phyloP scores from a whole-genome alignment of 192 early-diverging fungal genomes.

The Coemansia asiatica region DNA sequence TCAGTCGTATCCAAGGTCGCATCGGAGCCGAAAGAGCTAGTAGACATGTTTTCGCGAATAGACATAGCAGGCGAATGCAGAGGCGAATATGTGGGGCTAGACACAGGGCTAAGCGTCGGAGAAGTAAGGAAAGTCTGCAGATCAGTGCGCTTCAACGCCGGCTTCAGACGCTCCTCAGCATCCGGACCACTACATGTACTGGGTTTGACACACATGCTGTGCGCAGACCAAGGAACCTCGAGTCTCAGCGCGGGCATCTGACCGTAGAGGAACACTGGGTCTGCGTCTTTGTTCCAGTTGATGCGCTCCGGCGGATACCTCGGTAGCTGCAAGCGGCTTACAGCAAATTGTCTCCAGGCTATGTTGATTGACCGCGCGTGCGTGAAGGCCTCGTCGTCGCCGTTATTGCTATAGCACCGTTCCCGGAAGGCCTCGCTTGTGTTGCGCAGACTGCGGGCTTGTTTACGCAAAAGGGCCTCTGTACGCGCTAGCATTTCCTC shows the following conservation, averaged over 20 bases:
- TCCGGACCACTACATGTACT: not conserved
- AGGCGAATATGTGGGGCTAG: conserved; percentile 38
- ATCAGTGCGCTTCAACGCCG: conserved; percentile 48
- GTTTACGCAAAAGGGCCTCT: conserved; percentile 35
- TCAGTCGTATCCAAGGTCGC: conserved; percentile 33
- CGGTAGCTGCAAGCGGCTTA: conserved; percentile 40
- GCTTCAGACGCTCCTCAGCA: conserved; percentile 17
- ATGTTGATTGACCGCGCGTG: conserved; percentile 48
- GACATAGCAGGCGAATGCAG: conserved; percentile 46
- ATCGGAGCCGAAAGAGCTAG: conserved; percentile 48
- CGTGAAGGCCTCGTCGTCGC: conserved; percentile 40
- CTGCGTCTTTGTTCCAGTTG: conserved; percentile 58
- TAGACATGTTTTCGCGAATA: conserved; percentile 50
- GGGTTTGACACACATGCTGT: conserved; percentile 6
- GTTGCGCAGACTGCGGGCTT: conserved; percentile 22
- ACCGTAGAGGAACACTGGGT: conserved; percentile 53
- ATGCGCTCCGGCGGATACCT: conserved; percentile 51
- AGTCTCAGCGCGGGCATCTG: conserved; percentile 46
- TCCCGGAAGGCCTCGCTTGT: conserved; percentile 6
- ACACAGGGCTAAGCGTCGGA: conserved; percentile 41
- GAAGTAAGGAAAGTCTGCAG: conserved; percentile 52
- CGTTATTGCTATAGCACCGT: conserved; percentile 15
- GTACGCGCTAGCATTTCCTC: conserved; percentile 45
- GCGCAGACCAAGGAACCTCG: conserved; percentile 40
- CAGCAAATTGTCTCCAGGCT: conserved; percentile 52